Conservation (phyloP, 805 yeast genomes). For the Candida yuanshanica region DNA sequence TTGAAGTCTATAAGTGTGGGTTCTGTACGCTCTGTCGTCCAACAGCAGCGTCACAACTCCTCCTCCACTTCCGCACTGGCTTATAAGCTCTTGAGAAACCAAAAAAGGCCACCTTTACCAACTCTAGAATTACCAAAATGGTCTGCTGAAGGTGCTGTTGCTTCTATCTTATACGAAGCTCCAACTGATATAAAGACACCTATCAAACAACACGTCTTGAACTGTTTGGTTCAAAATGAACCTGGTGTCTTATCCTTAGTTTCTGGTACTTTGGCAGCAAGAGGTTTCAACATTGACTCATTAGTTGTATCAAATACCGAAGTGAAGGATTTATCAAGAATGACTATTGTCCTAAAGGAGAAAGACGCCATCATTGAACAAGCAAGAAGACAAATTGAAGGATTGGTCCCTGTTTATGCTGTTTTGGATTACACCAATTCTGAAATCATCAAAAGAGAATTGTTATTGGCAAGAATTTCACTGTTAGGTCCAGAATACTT, state of each 20-base stretch:
- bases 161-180: slow-evolving; percentile 91
- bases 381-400: slow-evolving; percentile 97
- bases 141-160: slow-evolving; percentile 96
- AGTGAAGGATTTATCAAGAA: slow-evolving; percentile 88
- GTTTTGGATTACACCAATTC: slow-evolving; percentile 91
- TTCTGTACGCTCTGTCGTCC: neutral
- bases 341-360: slow-evolving; percentile 93
- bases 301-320: slow-evolving; percentile 95
- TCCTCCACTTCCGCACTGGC: slow-evolving; percentile 92
- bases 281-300: slow-evolving; percentile 98
- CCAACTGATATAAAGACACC: slow-evolving; percentile 54
- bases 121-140: slow-evolving; percentile 89
- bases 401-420: slow-evolving; percentile 96
- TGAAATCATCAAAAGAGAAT: slow-evolving; percentile 86
- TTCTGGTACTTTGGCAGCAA: slow-evolving; percentile 93
- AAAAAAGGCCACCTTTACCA: slow-evolving; percentile 84
- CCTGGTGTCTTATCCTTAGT: slow-evolving; percentile 95
- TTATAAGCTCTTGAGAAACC: slow-evolving; percentile 82
- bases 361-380: slow-evolving; percentile 96
- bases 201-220: slow-evolving; percentile 80
- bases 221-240: slow-evolving; percentile 96
- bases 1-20: slow-evolving; percentile 2
- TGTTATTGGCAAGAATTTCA: slow-evolving; percentile 86
- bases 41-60: slow-evolving; percentile 26
- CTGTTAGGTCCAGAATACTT: slow-evolving; percentile 97